phyloP scores from a whole-genome alignment of 805 yeast species.

The Metschnikowia sp. region DNA sequence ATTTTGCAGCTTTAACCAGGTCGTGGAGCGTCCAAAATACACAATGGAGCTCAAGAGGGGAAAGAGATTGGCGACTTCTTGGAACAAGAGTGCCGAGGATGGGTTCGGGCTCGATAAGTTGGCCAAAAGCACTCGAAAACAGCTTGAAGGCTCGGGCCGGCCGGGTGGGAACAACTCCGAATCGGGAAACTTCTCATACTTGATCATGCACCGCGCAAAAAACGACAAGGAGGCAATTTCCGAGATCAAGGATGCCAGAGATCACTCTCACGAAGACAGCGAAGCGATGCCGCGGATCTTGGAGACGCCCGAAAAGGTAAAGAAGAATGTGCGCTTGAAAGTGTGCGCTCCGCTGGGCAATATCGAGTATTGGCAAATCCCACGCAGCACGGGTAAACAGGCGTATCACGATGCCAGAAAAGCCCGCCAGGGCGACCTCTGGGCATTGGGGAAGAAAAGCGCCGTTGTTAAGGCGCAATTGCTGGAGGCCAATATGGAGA shows the following conservation, averaged over 20 bases:
- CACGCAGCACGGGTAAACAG: slow-evolving; percentile 70
- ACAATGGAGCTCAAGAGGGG: slow-evolving; percentile 87
- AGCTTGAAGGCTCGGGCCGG: slow-evolving; percentile 72
- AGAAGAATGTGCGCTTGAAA: slow-evolving; percentile 77
- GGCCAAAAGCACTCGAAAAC: slow-evolving; percentile 25
- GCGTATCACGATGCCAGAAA: slow-evolving; percentile 90
- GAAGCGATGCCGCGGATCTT: slow-evolving; percentile 69
- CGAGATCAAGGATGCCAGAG: slow-evolving; percentile 38
- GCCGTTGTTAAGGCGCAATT: slow-evolving; percentile 29
- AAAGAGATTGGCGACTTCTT: slow-evolving; percentile 61
- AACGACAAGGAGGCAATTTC: slow-evolving; percentile 41
- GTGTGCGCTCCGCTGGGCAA: slow-evolving; percentile 78
- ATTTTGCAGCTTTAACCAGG: slow-evolving; percentile 74
- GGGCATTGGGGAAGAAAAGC: slow-evolving; percentile 55
- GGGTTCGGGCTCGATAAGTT: slow-evolving; percentile 51
- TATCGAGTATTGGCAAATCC: slow-evolving; percentile 83
- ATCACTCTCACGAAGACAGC: slow-evolving; percentile 21
- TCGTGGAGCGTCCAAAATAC: slow-evolving; percentile 73
- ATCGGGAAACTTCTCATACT: slow-evolving; percentile 66
- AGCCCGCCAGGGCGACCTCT: slow-evolving; percentile 76
- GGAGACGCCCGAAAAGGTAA: slow-evolving; percentile 67
- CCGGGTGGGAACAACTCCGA: slow-evolving; percentile 69
- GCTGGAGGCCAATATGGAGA: slow-evolving; percentile 29
- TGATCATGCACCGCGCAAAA: slow-evolving; percentile 61
- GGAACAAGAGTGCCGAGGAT: slow-evolving; percentile 58